phyloP scores from a whole-genome alignment of 1,139 yeast genomes.

The Pneumocystis wakefieldiae region DNA sequence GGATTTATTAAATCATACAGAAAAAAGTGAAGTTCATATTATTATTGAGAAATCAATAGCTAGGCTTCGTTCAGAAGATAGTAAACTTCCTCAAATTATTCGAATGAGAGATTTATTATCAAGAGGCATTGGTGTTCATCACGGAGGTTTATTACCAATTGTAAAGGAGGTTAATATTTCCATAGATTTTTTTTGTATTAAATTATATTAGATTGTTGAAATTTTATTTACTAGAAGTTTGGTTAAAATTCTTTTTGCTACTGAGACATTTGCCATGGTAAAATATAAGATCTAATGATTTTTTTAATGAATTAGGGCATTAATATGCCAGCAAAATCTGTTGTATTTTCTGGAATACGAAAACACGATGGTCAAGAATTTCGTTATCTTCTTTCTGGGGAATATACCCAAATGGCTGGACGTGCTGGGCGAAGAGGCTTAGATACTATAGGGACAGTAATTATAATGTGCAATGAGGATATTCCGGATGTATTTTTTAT shows the following conservation, averaged over 20 bases:
- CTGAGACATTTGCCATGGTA: slow-evolving; percentile 89
- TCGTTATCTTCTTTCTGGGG: slow-evolving; percentile 80
- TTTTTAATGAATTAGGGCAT: slow-evolving; percentile 35
- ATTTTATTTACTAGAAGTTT: slow-evolving; percentile 74
- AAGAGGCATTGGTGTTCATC: slow-evolving; percentile 93
- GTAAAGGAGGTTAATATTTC: slow-evolving; percentile 45
- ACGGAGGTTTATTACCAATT: slow-evolving; percentile 89
- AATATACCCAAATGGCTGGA: slow-evolving; percentile 97
- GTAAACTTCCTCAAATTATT: slow-evolving; percentile 80
- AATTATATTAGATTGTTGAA: slow-evolving; percentile 45
- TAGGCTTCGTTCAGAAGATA: slow-evolving; percentile 76
- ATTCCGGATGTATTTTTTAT: slow-evolving; percentile 24
- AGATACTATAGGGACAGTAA: slow-evolving; percentile 90
- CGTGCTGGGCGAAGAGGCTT: slow-evolving; percentile 97
- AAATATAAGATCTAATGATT: background rate
- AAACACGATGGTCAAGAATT: slow-evolving; percentile 82
- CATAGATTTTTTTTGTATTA: background rate
- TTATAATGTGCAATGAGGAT: slow-evolving; percentile 72
- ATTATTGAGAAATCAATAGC: slow-evolving; percentile 80
- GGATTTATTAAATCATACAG: slow-evolving; percentile 69
- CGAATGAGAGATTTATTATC: slow-evolving; percentile 68
- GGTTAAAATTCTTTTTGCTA: slow-evolving; percentile 83
- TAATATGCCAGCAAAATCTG: slow-evolving; percentile 93
- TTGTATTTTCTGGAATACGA: slow-evolving; percentile 67
- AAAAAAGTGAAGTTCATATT: slow-evolving; percentile 82